A percentile compares a stretch with the other conserved stretches of the same genome.
phyloP scores from a whole-genome alignment of 106 monocot species.

The Ottelia alismoides region DNA sequence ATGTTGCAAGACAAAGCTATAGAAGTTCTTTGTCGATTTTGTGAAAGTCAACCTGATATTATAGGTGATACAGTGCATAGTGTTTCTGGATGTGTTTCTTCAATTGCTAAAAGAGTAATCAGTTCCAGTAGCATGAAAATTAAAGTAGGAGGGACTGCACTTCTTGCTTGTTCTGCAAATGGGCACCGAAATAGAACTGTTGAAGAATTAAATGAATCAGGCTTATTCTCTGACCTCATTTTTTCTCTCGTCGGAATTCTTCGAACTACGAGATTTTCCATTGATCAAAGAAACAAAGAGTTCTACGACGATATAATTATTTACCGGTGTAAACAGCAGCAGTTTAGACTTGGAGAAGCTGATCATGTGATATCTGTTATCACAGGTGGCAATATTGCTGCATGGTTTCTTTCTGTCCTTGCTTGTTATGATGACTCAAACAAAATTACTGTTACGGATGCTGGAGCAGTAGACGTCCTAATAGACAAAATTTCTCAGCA shows the following conservation, averaged over 20 bases:
- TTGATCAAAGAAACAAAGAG: conserved; percentile 19
- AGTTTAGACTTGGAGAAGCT: conserved; percentile 23
- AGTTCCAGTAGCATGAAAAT: conserved; percentile 44
- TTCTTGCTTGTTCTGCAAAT: conserved; percentile 82
- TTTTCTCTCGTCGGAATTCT: conserved; percentile 64
- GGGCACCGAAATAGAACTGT: conserved; percentile 37
- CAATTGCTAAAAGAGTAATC: conserved; percentile 57
- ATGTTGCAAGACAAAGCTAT: conserved; percentile 83
- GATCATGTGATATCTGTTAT: conserved; percentile 43
- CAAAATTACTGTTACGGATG: conserved; percentile 45
- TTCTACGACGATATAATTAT: conserved; percentile 49
- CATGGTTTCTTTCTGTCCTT: conserved; percentile 76
- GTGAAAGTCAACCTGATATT: conserved; percentile 42
- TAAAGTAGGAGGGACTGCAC: conserved; percentile 70
- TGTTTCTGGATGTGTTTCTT: conserved; percentile 51
- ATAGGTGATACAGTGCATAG: conserved; percentile 40
- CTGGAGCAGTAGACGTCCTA: conserved; percentile 74
- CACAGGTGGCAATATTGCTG: conserved; percentile 41
- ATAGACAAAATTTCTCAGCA: conserved; percentile 72
- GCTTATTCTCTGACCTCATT: conserved; percentile 43
- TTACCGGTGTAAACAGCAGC: conserved; percentile 21
- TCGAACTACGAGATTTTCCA: conserved; percentile 17
- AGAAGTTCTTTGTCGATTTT: conserved; percentile 72
- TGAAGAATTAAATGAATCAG: conserved; percentile 56
- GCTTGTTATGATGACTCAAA: conserved; percentile 53